Conservation (phyloP, 108 stramenopile species). For the Cyclotella atomus region DNA sequence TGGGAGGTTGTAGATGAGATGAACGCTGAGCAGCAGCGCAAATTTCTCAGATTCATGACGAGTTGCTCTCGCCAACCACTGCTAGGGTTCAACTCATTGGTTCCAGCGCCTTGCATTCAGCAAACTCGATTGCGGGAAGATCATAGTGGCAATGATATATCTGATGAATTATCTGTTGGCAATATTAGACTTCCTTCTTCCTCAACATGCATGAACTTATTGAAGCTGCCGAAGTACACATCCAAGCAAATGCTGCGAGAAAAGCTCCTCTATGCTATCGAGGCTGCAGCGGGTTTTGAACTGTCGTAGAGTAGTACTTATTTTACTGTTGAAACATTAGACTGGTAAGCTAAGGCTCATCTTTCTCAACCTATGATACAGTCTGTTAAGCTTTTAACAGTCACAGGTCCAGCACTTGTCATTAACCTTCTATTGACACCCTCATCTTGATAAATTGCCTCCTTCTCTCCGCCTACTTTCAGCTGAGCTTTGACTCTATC, state of each 20-base stretch:
- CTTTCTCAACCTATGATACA: slow-evolving; percentile 44
- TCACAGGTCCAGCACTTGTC: slow-evolving; percentile 69
- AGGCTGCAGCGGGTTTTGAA: slow-evolving; percentile 96
- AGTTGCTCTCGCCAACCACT: slow-evolving; percentile 95
- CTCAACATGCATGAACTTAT: slow-evolving; percentile 96
- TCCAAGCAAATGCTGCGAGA: slow-evolving; percentile 79
- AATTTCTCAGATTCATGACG: slow-evolving; percentile 95
- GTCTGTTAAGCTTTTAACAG: slow-evolving; percentile 54
- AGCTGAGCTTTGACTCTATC: slow-evolving; percentile 73
- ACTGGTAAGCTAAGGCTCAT: too few relatives aligned
- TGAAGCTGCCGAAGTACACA: slow-evolving; percentile 96
- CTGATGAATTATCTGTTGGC: slow-evolving; percentile 36
- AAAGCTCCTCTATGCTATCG: slow-evolving; percentile 96
- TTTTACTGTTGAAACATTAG: too few relatives aligned
- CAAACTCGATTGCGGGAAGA: slow-evolving; percentile 78
- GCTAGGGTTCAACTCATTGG: slow-evolving; percentile 89
- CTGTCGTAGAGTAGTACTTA: slow-evolving; percentile 87
- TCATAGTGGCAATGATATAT: slow-evolving; percentile 59
- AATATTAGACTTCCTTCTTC: slow-evolving; percentile 86
- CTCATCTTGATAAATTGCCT: slow-evolving; percentile 63
- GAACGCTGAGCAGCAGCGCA: slow-evolving; percentile 86
- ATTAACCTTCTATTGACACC: slow-evolving; percentile 47
- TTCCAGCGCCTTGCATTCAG: slow-evolving; percentile 92
- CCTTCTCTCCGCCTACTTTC: slow-evolving; percentile 58
- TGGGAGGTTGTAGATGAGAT: slow-evolving; percentile 92